Conservation (phyloP, 441 rosid species). For the Croton laevigatus region DNA sequence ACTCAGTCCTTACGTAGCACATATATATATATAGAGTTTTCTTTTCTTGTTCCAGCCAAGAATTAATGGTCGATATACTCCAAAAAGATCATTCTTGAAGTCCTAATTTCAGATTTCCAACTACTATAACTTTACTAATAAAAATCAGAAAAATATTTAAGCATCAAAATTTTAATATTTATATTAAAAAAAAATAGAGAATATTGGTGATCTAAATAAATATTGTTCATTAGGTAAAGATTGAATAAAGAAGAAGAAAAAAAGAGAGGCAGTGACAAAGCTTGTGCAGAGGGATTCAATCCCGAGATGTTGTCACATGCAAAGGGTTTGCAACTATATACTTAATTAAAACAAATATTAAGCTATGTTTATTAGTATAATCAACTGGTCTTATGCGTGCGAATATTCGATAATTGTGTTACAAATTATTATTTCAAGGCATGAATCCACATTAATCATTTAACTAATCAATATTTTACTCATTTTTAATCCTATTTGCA, state of each 20-base stretch:
- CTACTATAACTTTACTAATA: too few relatives aligned
- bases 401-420: slow-evolving; percentile 50
- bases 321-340: slow-evolving; percentile 24
- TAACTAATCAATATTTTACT: slow-evolving; percentile 34
- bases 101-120: too few relatives aligned
- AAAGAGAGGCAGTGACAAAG: slow-evolving; percentile 8
- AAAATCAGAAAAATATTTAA: too few relatives aligned
- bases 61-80: too few relatives aligned
- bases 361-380: slow-evolving; percentile 20
- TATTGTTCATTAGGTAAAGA: slow-evolving; percentile 12
- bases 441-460: slow-evolving; percentile 36
- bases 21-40: too few relatives aligned
- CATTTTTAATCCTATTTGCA: slow-evolving; percentile 33
- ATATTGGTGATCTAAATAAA: too few relatives aligned
- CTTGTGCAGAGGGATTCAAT: slow-evolving; percentile 33
- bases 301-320: slow-evolving; percentile 58
- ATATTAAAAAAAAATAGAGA: too few relatives aligned
- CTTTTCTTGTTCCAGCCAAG: too few relatives aligned
- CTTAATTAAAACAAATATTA: slow-evolving; percentile 9
- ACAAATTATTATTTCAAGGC: slow-evolving; percentile 21
- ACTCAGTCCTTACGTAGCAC: too few relatives aligned
- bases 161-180: too few relatives aligned
- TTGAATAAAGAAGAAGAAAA: slow-evolving; percentile 13
- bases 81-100: too few relatives aligned
- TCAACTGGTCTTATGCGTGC: slow-evolving; percentile 42